Conservation (phyloP, 371 early-diverging fungal genomes). For the Rhizopus microsporus region DNA sequence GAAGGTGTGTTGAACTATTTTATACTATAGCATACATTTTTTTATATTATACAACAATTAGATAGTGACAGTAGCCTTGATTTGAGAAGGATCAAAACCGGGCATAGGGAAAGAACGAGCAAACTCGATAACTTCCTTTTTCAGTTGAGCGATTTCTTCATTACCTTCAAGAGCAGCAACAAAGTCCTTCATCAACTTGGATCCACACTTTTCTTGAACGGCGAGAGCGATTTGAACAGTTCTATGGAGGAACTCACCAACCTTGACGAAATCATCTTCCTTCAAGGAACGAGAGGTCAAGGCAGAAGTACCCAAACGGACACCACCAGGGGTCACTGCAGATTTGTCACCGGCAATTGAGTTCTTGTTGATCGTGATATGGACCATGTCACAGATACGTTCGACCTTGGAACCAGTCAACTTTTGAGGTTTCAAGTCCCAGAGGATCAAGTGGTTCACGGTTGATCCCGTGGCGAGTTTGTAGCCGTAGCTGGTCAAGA, state of each 20-base stretch:
- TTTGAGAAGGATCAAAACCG: slow-evolving; percentile 59
- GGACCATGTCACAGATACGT: slow-evolving; percentile 89
- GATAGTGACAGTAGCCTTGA: slow-evolving; percentile 48
- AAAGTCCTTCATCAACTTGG: slow-evolving; percentile 97
- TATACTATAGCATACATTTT: too few species aligned
- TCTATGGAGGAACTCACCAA: slow-evolving; percentile 86
- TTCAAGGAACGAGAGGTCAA: slow-evolving; percentile 96
- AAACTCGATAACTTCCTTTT: slow-evolving; percentile 89
- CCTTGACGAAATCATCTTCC: slow-evolving; percentile 83
- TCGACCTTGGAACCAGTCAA: slow-evolving; percentile 96
- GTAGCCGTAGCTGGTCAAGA: slow-evolving; percentile 74
- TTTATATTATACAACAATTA: slow-evolving; percentile 16
- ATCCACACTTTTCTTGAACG: slow-evolving; percentile 67
- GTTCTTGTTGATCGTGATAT: slow-evolving; percentile 99
- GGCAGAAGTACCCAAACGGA: slow-evolving; percentile 93
- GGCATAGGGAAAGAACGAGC: slow-evolving; percentile 93
- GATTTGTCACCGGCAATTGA: slow-evolving; percentile 97
- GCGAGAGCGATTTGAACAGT: slow-evolving; percentile 74
- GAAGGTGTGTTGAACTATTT: too few species aligned
- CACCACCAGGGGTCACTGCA: slow-evolving; percentile 94
- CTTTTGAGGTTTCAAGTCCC: slow-evolving; percentile 82
- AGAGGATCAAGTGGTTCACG: slow-evolving; percentile 91
- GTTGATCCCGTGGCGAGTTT: slow-evolving; percentile 94
- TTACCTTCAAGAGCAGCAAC: slow-evolving; percentile 67
- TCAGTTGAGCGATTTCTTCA: slow-evolving; percentile 74